Evolutionary conservation across 306 rosid species (phyloP).

Genomic region (Luffa acutangula): DNA sequence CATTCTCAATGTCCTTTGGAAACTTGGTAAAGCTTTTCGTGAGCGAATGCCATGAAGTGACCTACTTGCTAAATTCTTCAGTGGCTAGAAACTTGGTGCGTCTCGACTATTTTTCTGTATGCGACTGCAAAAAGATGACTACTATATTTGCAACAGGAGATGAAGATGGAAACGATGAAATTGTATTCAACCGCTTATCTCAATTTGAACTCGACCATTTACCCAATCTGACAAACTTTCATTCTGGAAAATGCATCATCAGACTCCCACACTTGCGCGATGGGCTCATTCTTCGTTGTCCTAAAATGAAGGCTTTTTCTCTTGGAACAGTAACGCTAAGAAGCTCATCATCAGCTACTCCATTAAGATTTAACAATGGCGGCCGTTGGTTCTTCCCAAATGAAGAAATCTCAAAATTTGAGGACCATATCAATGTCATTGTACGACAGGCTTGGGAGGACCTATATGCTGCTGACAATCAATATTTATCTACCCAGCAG

Average conservation of each 20-base stretch:
- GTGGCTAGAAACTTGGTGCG: neutral
- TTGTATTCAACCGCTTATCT: neutral
- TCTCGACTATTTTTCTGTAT: fast-evolving
- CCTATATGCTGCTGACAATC: neutral
- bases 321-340: too few relatives aligned
- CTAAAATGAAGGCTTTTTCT: slow-evolving; percentile 9
- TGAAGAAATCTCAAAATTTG: too few relatives aligned
- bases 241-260: neutral
- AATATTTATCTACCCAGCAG: neutral
- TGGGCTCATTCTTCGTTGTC: neutral
- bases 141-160: neutral
- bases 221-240: neutral
- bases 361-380: too few relatives aligned
- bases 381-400: too few relatives aligned
- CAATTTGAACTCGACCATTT: fast-evolving
- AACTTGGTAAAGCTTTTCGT: neutral
- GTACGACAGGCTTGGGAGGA: neutral
- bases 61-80: neutral
- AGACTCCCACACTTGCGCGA: neutral
- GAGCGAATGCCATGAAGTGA: neutral
- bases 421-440: neutral
- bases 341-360: too few relatives aligned
- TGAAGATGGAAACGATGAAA: neutral
- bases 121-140: neutral
- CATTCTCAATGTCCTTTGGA: neutral